phyloP scores from a whole-genome alignment of 2,329 filamentous ascomycete species.

The Kalmusia sp. region DNA sequence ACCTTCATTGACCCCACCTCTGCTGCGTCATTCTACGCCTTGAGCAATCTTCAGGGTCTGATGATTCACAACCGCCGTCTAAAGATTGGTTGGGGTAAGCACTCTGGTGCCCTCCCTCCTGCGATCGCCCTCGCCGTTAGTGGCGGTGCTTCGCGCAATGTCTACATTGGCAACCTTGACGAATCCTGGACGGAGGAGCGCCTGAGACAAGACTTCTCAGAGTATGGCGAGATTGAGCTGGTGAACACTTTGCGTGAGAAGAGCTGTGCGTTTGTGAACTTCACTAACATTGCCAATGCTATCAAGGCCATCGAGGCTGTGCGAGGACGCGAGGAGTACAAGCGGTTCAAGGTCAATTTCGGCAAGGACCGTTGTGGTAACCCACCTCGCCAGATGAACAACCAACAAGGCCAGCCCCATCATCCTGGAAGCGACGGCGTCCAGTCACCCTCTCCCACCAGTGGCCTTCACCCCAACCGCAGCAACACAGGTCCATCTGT shows the following conservation, averaged over 20 bases:
- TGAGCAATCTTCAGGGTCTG: conserved; percentile 95
- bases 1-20: conserved; percentile 99
- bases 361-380: conserved; percentile 98
- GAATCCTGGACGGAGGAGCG: conserved; percentile 98
- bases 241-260: conserved; percentile 97
- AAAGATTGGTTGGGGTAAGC: conserved; percentile 99
- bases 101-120: conserved; percentile 93
- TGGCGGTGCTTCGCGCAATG: conserved; percentile 95
- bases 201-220: conserved; percentile 92
- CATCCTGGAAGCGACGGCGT: conserved; percentile 69
- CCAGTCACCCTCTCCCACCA: conserved; percentile 63
- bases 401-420: conserved; percentile 64
- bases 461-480: conserved; percentile 63
- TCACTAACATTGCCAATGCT: conserved; percentile 99
- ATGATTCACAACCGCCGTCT: conserved; percentile 99
- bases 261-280: conserved; percentile 99
- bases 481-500: conserved; percentile 64
- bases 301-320: conserved; percentile 99
- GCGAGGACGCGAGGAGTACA: conserved; percentile 93
- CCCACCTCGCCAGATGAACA: conserved; percentile 84
- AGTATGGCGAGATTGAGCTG: conserved; percentile 96
- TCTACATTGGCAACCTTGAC: conserved; percentile 97
- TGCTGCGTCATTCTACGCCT: conserved; percentile 94
- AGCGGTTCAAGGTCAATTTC: conserved; percentile 99
- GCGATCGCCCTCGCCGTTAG: conserved; percentile 96